Conservation (phyloP, 306 rosid species). For the Albizia julibrissin region DNA sequence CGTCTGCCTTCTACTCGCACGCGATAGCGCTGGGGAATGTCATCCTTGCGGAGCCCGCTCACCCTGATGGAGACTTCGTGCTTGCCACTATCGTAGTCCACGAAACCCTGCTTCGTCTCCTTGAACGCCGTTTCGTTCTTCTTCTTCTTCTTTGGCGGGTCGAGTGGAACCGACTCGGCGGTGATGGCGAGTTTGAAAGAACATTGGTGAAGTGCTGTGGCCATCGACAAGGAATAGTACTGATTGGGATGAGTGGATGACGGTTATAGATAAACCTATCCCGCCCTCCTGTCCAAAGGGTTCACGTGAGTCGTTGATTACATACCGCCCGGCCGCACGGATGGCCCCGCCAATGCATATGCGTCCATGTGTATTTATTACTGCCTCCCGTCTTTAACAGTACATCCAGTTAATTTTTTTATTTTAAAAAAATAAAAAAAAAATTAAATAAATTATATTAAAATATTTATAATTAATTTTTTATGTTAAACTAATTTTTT, state of each 20-base stretch:
- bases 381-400: too few species aligned
- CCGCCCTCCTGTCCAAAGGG: background rate
- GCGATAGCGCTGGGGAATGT: constrained; percentile 63
- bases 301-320: background rate
- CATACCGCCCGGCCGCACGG: background rate
- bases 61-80: constrained; percentile 56
- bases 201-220: constrained; percentile 32
- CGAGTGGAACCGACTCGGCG: constrained; percentile 30
- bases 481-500: too few species aligned
- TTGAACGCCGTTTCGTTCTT: constrained; percentile 50
- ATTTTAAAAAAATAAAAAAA: too few species aligned
- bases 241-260: too few species aligned
- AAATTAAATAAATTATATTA: too few species aligned
- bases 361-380: too few species aligned
- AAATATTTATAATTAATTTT: too few species aligned
- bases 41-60: constrained; percentile 61
- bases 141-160: constrained; percentile 34
- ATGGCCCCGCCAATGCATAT: too few species aligned
- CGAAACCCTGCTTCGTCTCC: constrained; percentile 70
- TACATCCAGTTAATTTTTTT: too few species aligned
- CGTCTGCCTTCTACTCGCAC: constrained; percentile 67
- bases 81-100: constrained; percentile 79
- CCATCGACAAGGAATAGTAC: constrained; percentile 35
- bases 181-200: constrained; percentile 26
- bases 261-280: background rate